These are phyloP conservation scores for Nannizzia gypsea DNA, from an alignment of 2,329 filamentous ascomycete genomes.

Conservation along the genomic window DNA sequence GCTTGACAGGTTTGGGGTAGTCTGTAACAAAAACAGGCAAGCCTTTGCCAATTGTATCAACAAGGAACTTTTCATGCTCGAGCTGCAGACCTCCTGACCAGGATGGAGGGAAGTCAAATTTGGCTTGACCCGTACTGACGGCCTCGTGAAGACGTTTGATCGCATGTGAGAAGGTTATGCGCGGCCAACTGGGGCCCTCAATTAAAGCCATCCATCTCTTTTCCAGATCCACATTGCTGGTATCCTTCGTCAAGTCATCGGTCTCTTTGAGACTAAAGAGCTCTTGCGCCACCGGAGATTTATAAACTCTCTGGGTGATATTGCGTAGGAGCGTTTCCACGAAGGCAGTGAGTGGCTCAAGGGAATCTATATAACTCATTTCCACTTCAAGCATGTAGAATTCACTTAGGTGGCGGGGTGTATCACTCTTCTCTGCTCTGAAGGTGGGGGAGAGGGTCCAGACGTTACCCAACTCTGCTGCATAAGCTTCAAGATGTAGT, in stretches of 20 bases:
- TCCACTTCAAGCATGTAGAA: conserved; percentile 99
- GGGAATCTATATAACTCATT: conserved; percentile 60
- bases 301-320: conserved; percentile 40
- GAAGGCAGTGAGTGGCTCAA: conserved; percentile 63
- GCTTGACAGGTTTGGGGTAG: conserved; percentile 80
- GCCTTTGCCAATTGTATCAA: conserved; percentile 51
- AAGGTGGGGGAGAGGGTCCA: conserved; percentile 94
- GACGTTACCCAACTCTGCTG: conserved; percentile 76
- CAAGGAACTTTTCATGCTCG: conserved; percentile 86
- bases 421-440: conserved; percentile 85
- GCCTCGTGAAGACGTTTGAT: conserved; percentile 56
- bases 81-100: conserved; percentile 71
- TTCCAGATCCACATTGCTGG: conserved; percentile 39
- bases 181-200: conserved; percentile 51
- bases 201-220: conserved; percentile 62
- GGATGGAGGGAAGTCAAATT: conserved; percentile 56
- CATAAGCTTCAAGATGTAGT: conserved; percentile 82
- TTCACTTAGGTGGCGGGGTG: conserved; percentile 83
- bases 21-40: conserved; percentile 80
- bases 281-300: conserved; percentile 44
- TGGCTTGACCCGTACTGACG: conserved; percentile 35
- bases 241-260: conserved; percentile 32
- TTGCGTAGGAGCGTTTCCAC: conserved; percentile 64
- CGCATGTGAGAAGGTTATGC: conserved; percentile 71
- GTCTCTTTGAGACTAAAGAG: conserved; percentile 39